A percentile compares a stretch with the other conserved stretches of the same genome.
Conservation (phyloP, 164 flowering plant genomes). For the Chloranthus sessilifolius region DNA sequence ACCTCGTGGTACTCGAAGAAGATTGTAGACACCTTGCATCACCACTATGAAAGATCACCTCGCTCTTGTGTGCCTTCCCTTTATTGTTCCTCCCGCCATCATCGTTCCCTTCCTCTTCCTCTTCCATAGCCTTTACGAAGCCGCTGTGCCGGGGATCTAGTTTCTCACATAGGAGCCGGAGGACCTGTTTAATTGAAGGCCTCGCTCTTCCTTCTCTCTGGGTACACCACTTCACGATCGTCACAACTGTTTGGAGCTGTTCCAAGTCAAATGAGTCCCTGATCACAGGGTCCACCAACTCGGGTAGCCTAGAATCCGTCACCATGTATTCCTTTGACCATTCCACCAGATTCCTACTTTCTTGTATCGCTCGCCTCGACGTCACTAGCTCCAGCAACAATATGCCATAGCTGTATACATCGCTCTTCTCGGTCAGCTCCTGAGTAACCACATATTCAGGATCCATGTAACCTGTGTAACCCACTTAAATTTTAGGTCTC, state of each 20-base stretch:
- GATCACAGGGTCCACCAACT: conserved; percentile 69
- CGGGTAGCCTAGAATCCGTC: conserved; percentile 53
- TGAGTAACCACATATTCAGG: conserved; percentile 88
- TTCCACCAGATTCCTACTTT: conserved; percentile 76
- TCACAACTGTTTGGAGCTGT: conserved; percentile 64
- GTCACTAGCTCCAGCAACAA: conserved; percentile 79
- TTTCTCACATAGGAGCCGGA: conserved; percentile 76
- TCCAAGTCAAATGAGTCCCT: conserved; percentile 57
- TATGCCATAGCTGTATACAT: conserved; percentile 94
- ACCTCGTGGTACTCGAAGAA: conserved; percentile 89
- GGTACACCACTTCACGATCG: conserved; percentile 86
- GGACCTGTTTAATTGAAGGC: conserved; percentile 93
- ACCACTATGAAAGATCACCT: conserved; percentile 49
- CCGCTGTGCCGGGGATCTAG: conserved; percentile 72
- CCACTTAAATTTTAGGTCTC: too few relatives aligned
- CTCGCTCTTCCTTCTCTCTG: conserved; percentile 72
- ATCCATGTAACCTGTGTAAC: conserved; percentile 93
- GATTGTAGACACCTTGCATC: conserved; percentile 78
- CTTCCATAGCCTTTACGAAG: conserved; percentile 54
- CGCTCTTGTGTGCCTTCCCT: conserved; percentile 48
- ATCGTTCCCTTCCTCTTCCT: conserved; percentile 50
- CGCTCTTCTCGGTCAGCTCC: conserved; percentile 96
- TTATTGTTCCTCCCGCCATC: conserved; percentile 47
- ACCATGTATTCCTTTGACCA: conserved; percentile 59
- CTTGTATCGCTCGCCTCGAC: conserved; percentile 72